Evolutionary conservation across 768 basidiomycete genomes (phyloP).

Genomic region (Tricholoma terreum): DNA sequence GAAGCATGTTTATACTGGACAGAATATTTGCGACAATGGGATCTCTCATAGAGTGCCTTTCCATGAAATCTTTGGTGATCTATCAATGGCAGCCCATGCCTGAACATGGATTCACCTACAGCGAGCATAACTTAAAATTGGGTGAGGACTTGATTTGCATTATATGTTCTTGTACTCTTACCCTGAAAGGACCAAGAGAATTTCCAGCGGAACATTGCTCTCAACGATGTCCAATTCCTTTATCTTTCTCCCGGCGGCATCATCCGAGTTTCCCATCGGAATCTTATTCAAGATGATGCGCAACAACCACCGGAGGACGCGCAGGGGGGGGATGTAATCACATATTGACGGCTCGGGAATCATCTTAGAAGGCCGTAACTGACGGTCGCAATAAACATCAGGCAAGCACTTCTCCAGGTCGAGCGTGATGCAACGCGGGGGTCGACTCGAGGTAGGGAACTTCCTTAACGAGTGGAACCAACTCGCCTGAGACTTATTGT

Average conservation of each 20-base stretch:
- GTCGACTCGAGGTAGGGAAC: conserved; percentile 3
- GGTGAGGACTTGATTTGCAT: conserved; percentile 3
- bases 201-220: conserved; percentile 63
- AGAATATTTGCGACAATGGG: conserved; percentile 50
- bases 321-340: conserved; percentile 54
- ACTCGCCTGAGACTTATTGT: conserved; percentile 18
- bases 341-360: conserved; percentile 49
- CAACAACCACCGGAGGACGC: conserved; percentile 47
- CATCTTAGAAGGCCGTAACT: conserved; percentile 53
- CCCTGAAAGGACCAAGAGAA: conserved; percentile 51
- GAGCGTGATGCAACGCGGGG: conserved; percentile 16
- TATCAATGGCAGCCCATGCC: neutral
- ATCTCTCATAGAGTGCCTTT: conserved; percentile 41
- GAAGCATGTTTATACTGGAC: conserved; percentile 42
- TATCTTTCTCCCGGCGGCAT: conserved; percentile 26
- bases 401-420: conserved; percentile 36
- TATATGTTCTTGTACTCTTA: conserved; percentile 16
- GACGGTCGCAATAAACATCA: conserved; percentile 31
- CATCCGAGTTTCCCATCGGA: conserved; percentile 13
- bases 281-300: conserved; percentile 20
- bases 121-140: conserved; percentile 37
- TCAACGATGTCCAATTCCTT: conserved; percentile 39
- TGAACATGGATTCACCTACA: conserved; percentile 24
- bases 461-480: conserved; percentile 18
- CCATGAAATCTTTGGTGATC: conserved; percentile 37